Percentiles rank a stretch among this genome's conserved stretches.
Evolutionary conservation across 176 grass and related monocot species (phyloP).

Genomic region (Zea luxurians): DNA sequence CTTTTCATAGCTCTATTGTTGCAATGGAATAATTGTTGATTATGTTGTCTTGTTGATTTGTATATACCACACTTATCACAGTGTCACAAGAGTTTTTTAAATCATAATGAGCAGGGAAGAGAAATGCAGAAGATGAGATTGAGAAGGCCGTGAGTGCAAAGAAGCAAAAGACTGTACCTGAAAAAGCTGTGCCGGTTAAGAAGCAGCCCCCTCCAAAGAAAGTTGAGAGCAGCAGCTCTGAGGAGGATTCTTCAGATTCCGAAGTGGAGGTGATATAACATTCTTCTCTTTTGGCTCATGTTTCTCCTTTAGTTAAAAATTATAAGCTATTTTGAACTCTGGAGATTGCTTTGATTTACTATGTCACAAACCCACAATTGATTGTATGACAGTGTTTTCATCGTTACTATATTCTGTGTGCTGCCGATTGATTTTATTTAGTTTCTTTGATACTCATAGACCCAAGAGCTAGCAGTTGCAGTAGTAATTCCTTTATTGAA

Average conservation of each 20-base stretch:
- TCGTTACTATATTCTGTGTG: neutral
- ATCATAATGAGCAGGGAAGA: constrained; percentile 58
- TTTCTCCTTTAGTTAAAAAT: neutral
- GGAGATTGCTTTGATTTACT: neutral
- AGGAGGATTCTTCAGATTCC: constrained; percentile 59
- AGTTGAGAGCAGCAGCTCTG: constrained; percentile 62
- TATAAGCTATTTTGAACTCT: constrained; percentile 7
- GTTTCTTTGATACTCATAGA: neutral
- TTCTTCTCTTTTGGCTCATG: constrained; percentile 5
- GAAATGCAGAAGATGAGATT: constrained; percentile 53
- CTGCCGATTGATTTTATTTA: neutral
- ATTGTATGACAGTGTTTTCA: neutral
- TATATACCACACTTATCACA: neutral
- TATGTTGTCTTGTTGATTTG: neutral
- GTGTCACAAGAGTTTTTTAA: neutral
- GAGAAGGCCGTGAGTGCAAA: constrained; percentile 61
- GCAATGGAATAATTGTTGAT: neutral
- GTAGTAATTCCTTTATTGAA: neutral
- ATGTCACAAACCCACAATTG: neutral
- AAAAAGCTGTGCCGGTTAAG: constrained; percentile 36
- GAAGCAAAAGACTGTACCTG: constrained; percentile 57
- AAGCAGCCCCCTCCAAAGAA: constrained; percentile 61
- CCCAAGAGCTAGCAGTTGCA: neutral
- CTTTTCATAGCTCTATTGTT: neutral
- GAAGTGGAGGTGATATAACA: constrained; percentile 64